These are phyloP conservation scores for Yamadazyma kitorensis DNA, from an alignment of 805 yeast genomes.

Conservation along the genomic window DNA sequence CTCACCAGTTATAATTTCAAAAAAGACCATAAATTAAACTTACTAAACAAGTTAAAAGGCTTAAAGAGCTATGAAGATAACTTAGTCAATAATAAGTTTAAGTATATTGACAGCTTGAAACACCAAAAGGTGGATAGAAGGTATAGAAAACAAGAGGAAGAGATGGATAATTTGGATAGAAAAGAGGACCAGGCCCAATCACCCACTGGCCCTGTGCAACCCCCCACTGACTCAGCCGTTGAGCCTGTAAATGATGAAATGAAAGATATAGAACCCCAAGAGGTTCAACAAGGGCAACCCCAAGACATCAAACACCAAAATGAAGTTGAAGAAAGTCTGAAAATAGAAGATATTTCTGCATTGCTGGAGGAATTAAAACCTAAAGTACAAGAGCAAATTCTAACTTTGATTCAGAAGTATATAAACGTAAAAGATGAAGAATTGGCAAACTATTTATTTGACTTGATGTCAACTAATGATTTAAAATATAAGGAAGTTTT, in stretches of 20 bases:
- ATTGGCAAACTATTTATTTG: conserved; percentile 42
- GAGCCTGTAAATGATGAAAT: too few relatives aligned
- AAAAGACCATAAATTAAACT: conserved; percentile 15
- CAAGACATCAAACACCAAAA: background rate
- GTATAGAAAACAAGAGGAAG: conserved; percentile 37
- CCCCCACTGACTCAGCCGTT: too few relatives aligned
- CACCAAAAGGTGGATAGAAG: conserved; percentile 16
- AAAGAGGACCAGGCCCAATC: conserved; percentile 1
- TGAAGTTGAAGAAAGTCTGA: background rate
- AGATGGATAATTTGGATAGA: conserved; percentile 26
- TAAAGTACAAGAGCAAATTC: conserved; percentile 33
- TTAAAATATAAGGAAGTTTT: conserved; percentile 40
- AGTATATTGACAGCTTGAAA: conserved; percentile 28
- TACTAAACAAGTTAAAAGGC: conserved; percentile 19
- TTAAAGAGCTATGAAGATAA: conserved; percentile 33
- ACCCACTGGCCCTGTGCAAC: background rate
- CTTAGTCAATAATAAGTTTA: conserved; percentile 36
- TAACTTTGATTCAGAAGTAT: conserved; percentile 46
- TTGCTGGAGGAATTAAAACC: background rate
- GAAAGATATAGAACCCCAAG: too few relatives aligned
- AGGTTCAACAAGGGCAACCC: background rate
- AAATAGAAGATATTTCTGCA: conserved; percentile 11
- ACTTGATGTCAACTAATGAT: conserved; percentile 30
- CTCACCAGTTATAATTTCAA: conserved; percentile 16
- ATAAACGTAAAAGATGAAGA: conserved; percentile 54